These are phyloP conservation scores for Chalciporus piperatus DNA, from an alignment of 768 basidiomycete genomes.

Conservation along the genomic window DNA sequence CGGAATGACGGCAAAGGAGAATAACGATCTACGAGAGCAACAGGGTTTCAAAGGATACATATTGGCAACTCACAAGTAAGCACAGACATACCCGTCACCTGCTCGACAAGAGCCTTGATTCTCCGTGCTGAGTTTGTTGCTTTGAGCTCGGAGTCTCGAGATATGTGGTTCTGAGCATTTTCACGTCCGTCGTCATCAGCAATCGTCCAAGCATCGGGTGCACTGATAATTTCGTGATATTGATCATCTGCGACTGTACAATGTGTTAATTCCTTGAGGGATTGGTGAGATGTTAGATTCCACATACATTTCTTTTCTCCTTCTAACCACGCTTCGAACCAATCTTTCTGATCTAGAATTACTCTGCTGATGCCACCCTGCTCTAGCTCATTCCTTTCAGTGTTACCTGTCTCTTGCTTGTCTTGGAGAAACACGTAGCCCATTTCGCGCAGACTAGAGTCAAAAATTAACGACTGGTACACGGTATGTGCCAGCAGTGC, in stretches of 20 bases:
- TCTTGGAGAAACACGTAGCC: constrained; percentile 55
- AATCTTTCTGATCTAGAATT: constrained; percentile 78
- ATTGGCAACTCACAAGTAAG: not conserved
- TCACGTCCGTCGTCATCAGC: constrained; percentile 59
- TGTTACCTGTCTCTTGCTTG: constrained; percentile 13
- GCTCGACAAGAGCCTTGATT: constrained; percentile 82
- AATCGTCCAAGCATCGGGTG: constrained; percentile 84
- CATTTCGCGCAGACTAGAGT: constrained; percentile 69
- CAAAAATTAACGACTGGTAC: constrained; percentile 88
- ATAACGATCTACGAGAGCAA: constrained; percentile 74
- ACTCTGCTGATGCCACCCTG: constrained; percentile 83
- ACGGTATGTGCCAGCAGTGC: constrained; percentile 93
- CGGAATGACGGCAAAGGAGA: constrained; percentile 74
- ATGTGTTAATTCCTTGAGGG: not conserved
- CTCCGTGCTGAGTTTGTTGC: constrained; percentile 83
- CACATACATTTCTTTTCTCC: constrained; percentile 86
- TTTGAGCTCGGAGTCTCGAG: constrained; percentile 42
- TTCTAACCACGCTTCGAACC: constrained; percentile 89
- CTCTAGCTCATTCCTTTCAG: constrained; percentile 25
- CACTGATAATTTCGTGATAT: constrained; percentile 78
- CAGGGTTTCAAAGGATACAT: not conserved
- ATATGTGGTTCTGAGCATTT: constrained; percentile 27
- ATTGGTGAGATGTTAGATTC: not conserved
- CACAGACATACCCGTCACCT: constrained; percentile 71
- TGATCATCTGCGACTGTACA: constrained; percentile 79